Conservation (phyloP, 78 protist genomes). For the Dictyostelium firmibasis region DNA sequence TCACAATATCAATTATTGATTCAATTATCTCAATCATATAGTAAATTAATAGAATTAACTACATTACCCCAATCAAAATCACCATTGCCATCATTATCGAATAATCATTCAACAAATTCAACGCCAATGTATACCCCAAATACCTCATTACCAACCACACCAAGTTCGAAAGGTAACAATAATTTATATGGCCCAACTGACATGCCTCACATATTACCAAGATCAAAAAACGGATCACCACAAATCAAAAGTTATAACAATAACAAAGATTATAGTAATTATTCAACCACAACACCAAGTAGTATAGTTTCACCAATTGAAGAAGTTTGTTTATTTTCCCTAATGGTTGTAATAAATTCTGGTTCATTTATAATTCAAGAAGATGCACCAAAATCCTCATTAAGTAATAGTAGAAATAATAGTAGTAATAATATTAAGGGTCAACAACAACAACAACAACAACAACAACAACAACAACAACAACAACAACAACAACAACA, state of each 20-base stretch:
- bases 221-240: neutral
- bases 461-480: neutral
- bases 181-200: neutral
- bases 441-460: neutral
- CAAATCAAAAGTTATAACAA: neutral
- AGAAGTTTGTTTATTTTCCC: neutral
- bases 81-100: neutral
- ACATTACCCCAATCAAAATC: neutral
- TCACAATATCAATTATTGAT: neutral
- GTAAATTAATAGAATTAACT: neutral
- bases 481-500: neutral
- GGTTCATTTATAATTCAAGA: slow-evolving; percentile 4
- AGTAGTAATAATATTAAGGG: slow-evolving; percentile 6
- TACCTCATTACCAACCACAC: neutral
- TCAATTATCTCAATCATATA: neutral
- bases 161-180: neutral
- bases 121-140: neutral
- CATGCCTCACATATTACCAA: neutral
- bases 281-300: neutral
- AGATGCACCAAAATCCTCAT: neutral
- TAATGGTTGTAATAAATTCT: neutral
- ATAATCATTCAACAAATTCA: neutral
- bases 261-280: neutral
- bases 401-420: neutral
- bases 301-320: neutral